These are phyloP conservation scores for Saturnispora serradocipensis DNA, from an alignment of 805 yeast species.

Conservation along the genomic window DNA sequence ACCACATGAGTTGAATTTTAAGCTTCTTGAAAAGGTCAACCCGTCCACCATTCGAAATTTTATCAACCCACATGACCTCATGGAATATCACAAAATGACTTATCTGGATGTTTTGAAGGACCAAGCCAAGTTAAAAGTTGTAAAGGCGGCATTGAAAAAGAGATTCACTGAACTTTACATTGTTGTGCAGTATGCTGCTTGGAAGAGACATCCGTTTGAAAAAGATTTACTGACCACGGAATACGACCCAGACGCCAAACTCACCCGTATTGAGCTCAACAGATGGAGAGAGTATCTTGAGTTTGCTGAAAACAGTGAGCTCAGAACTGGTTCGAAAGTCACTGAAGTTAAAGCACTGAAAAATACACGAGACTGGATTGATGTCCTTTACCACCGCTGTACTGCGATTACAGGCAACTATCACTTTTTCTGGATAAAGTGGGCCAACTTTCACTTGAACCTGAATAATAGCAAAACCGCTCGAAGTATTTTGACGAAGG, in stretches of 20 bases:
- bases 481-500: constrained; percentile 28
- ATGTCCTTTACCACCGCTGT: constrained; percentile 39
- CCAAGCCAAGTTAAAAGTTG: constrained; percentile 20
- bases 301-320: constrained; percentile 35
- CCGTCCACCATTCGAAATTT: constrained; percentile 20
- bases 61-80: constrained; percentile 16
- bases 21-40: constrained; percentile 28
- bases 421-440: constrained; percentile 41
- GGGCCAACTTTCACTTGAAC: constrained; percentile 34
- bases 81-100: constrained; percentile 9
- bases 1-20: constrained; percentile 33
- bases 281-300: constrained; percentile 53
- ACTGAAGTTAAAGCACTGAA: constrained; percentile 14
- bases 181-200: constrained; percentile 44
- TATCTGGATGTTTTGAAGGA: constrained; percentile 21
- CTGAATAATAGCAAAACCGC: constrained; percentile 29
- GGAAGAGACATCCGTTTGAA: constrained; percentile 43
- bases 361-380: constrained; percentile 20
- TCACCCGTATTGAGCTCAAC: constrained; percentile 37
- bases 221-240: constrained; percentile 31
- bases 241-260: constrained; percentile 28
- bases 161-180: constrained; percentile 43
- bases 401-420: constrained; percentile 37
- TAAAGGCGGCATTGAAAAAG: constrained; percentile 35
- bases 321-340: constrained; percentile 17